These are phyloP conservation scores for Sporisorium graminicola DNA, from an alignment of 1,284 basidiomycete species.

Conservation along the genomic window DNA sequence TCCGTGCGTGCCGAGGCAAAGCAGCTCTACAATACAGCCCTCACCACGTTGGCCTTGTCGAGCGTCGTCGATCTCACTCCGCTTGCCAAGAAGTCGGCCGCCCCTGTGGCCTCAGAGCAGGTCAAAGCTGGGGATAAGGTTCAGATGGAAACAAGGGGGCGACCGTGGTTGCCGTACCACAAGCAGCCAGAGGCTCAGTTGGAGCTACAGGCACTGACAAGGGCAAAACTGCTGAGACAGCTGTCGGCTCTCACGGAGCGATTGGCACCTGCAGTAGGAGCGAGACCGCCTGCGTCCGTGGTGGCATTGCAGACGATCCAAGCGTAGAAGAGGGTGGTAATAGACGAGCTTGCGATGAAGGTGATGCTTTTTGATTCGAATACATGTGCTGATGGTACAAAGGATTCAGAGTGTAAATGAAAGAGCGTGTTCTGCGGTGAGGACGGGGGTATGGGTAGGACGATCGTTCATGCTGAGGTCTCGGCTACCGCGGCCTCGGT, in stretches of 20 bases:
- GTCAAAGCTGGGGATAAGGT: not conserved
- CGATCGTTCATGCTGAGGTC: slow-evolving; percentile 10
- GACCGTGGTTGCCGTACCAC: slow-evolving; percentile 45
- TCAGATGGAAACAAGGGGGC: not conserved
- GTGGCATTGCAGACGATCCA: slow-evolving; percentile 4
- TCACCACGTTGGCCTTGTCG: slow-evolving; percentile 41
- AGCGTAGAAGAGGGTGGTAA: not conserved
- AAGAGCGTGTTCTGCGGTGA: slow-evolving; percentile 1
- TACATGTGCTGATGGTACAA: slow-evolving; percentile 1
- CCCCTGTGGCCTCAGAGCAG: not conserved
- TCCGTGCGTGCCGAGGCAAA: slow-evolving; percentile 19
- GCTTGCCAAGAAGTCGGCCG: slow-evolving; percentile 9
- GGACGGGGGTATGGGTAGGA: not conserved
- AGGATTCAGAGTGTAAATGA: no score
- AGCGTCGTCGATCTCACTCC: slow-evolving; percentile 55
- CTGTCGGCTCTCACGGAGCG: slow-evolving; percentile 20
- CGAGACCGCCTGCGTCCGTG: not conserved
- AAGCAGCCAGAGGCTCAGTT: slow-evolving; percentile 39
- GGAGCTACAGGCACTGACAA: slow-evolving; percentile 21
- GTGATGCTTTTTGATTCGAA: slow-evolving; percentile 1
- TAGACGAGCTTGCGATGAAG: not conserved
- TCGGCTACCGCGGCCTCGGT: slow-evolving; percentile 8
- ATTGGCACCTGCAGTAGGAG: not conserved
- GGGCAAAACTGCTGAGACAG: slow-evolving; percentile 18
- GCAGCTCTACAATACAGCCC: slow-evolving; percentile 19